Conservation (phyloP, 176 grass and related monocot species). For the Musa troglodytarum region DNA sequence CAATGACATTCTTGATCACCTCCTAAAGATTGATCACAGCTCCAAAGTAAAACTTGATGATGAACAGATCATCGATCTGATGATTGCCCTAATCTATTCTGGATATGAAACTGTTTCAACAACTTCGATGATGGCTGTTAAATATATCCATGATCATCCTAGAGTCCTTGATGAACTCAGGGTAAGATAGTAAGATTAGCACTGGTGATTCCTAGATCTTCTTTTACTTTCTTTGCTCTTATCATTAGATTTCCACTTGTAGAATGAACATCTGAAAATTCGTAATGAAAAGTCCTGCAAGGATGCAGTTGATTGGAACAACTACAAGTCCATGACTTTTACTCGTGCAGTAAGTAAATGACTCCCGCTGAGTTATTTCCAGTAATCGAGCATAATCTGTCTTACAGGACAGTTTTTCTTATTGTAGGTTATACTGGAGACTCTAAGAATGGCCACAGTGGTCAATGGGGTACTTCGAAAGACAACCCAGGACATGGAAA, state of each 20-base stretch:
- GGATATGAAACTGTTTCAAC: conserved; percentile 18
- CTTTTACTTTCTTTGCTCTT: no score
- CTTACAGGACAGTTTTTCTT: background rate
- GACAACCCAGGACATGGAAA: conserved; percentile 83
- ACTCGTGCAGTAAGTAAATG: conserved; percentile 49
- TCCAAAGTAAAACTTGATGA: background rate
- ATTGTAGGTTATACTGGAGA: conserved; percentile 57
- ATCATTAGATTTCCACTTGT: background rate
- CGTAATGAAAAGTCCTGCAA: conserved; percentile 36
- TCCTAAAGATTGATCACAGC: background rate
- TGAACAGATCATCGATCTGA: conserved; percentile 24
- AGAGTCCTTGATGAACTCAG: conserved; percentile 12
- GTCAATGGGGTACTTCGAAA: conserved; percentile 90
- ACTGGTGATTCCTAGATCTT: background rate
- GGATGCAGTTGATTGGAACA: conserved; percentile 50
- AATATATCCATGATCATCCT: conserved; percentile 24
- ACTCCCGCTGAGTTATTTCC: background rate
- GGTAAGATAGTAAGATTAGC: background rate
- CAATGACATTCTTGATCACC: conserved; percentile 17
- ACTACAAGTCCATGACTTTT: conserved; percentile 80
- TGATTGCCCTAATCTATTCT: conserved; percentile 13
- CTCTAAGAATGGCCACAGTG: conserved; percentile 81
- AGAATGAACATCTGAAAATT: conserved; percentile 80
- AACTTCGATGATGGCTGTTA: conserved; percentile 16
- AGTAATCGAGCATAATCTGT: background rate